A percentile compares a stretch with the other conserved stretches of the same genome.
Evolutionary conservation across 2,329 filamentous ascomycete species (phyloP).

Genomic region (Plenodomus lindquistii): DNA sequence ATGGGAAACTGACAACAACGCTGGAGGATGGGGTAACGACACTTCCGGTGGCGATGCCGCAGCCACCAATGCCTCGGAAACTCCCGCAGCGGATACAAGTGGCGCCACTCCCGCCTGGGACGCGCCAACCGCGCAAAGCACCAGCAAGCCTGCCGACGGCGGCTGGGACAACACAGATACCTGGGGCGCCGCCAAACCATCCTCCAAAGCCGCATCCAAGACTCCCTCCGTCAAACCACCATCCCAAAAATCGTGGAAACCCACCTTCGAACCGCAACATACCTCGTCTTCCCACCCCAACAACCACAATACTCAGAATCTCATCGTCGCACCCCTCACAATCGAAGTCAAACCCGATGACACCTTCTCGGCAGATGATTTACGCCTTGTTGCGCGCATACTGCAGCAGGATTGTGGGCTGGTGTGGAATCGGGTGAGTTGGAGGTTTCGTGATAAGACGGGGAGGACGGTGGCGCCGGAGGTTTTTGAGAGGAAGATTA

Average conservation of each 20-base stretch:
- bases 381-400: conserved; percentile 50
- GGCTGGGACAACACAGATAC: background rate
- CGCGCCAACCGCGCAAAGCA: background rate
- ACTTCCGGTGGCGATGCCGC: background rate
- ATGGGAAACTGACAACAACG: background rate
- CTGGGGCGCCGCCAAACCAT: conserved; percentile 3
- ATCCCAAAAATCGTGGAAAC: background rate
- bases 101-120: background rate
- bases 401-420: conserved; percentile 48
- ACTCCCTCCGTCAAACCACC: conserved; percentile 3
- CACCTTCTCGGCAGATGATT: conserved; percentile 35
- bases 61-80: background rate
- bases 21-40: background rate
- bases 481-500: conserved; percentile 50
- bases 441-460: conserved; percentile 55
- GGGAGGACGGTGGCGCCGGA: conserved; percentile 51
- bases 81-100: background rate
- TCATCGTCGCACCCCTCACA: conserved; percentile 4
- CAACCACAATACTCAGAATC: background rate
- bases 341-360: conserved; percentile 33
- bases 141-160: background rate
- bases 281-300: too few relatives aligned
- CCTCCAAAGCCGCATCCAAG: conserved; percentile 3
- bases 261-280: background rate
- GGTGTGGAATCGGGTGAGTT: conserved; percentile 54